These are phyloP conservation scores for Xylariomycetidae sp. DNA, from an alignment of 2,329 filamentous ascomycete species.

Conservation along the genomic window DNA sequence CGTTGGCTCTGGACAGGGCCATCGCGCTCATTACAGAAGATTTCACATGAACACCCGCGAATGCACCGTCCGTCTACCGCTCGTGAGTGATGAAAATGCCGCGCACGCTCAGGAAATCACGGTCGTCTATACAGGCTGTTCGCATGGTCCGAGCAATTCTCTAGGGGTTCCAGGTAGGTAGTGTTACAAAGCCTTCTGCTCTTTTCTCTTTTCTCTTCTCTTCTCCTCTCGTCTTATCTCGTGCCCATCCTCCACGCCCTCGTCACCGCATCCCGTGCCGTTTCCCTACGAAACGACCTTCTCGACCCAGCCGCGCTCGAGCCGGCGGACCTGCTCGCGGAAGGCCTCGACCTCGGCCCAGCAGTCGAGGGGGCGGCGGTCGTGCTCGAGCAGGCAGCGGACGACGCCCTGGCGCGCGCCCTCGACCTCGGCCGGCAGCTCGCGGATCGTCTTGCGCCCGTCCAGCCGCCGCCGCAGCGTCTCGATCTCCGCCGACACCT, in stretches of 20 bases:
- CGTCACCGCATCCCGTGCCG: no score
- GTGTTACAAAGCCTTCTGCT: not conserved
- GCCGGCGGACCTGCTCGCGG: slow-evolving; percentile 77
- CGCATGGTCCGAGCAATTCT: slow-evolving; percentile 13
- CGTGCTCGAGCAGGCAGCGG: slow-evolving; percentile 74
- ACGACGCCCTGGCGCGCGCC: slow-evolving; percentile 71
- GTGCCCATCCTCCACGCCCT: no score
- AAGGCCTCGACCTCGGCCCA: slow-evolving; percentile 90
- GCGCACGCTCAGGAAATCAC: no score
- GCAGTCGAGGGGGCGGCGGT: slow-evolving; percentile 85
- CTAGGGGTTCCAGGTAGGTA: no score
- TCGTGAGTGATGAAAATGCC: no score
- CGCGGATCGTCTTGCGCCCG: slow-evolving; percentile 57
- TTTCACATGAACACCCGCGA: not conserved
- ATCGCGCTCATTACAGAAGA: slow-evolving; percentile 4
- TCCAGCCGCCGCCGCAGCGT: slow-evolving; percentile 54
- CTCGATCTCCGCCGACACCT: slow-evolving; percentile 55
- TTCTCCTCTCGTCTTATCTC: slow-evolving; percentile 2
- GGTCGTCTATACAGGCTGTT: slow-evolving; percentile 20
- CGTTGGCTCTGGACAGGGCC: no score
- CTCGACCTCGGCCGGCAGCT: slow-evolving; percentile 66
- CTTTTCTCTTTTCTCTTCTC: not conserved
- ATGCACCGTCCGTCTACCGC: not conserved
- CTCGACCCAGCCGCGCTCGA: slow-evolving; percentile 86
- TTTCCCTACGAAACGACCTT: slow-evolving; percentile 63